Evolutionary conservation across 306 rosid genomes (phyloP), one percentile per base, ranked within the genome.

Genomic region (Urtica urens): DNA sequence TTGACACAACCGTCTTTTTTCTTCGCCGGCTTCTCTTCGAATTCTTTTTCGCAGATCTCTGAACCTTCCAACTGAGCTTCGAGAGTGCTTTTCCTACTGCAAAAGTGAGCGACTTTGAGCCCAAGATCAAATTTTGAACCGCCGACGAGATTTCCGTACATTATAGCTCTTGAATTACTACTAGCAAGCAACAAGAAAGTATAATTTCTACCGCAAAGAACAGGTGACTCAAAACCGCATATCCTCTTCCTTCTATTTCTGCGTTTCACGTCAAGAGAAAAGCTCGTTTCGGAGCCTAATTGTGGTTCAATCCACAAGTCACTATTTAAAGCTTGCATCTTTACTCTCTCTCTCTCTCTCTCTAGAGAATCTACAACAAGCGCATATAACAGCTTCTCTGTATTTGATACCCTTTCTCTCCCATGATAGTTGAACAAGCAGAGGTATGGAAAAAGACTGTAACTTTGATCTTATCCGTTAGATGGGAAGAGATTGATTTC

Each of bases 1-100:
- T 90, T 87, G 51, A 90, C 20, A 62, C 53, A 65, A 17, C 41
- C 49, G 24, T n/a, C 40, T 63, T 48, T 49, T 39, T 63, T 47
- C 72, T 23, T 53, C 78, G 44, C 40, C 14, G 20, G 61, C 46
- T 60, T 65, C 55, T 15, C 60, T 30, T 37, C 52, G 24, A 13
- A 18, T 59, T 60, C 46, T 33, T 30, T 7, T 20, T 66, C 57
- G 15, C 43, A n/a, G n/a, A n/a, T 71, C 39, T 49, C 50, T 11
- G 21, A 56, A 27, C 21, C 55, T 43, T 51, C 65, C 71, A 53
- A 55, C 65, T 48, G 53, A 33, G 64, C 66, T 14, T 77, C 67
- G 51, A 70, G 38, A 58, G 65, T 61, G 59, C 50, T 24, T 47
- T 59, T 72, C 53, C 46, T 70, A 18, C 68, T 67, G 19, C 59